Evolutionary conservation across 176 grass and related monocot genomes (phyloP).

Genomic region (Aegilops sharonensis): DNA sequence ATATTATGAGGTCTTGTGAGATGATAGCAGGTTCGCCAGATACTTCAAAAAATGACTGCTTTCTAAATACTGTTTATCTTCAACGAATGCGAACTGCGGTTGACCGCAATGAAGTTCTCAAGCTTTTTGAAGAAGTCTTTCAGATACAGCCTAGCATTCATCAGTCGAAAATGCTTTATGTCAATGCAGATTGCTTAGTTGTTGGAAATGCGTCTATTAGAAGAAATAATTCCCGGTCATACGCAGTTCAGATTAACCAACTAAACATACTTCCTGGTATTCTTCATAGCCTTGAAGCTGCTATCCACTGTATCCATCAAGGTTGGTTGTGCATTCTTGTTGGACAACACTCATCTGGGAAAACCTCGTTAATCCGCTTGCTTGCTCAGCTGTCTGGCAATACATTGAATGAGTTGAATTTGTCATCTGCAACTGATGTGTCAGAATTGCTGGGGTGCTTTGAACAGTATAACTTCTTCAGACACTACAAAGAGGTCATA

Average conservation of each 20-base stretch:
- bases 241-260: slow-evolving; percentile 55
- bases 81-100: slow-evolving; percentile 79
- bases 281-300: slow-evolving; percentile 71
- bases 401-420: slow-evolving; percentile 74
- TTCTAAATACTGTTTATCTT: slow-evolving; percentile 88
- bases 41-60: slow-evolving; percentile 51
- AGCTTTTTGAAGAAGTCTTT: slow-evolving; percentile 83
- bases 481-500: slow-evolving; percentile 69
- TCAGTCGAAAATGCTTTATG: slow-evolving; percentile 62
- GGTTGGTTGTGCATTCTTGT: slow-evolving; percentile 92
- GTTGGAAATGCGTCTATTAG: slow-evolving; percentile 66
- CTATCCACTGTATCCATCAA: slow-evolving; percentile 73
- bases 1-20: slow-evolving; percentile 84
- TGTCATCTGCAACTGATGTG: slow-evolving; percentile 92
- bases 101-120: slow-evolving; percentile 77
- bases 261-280: slow-evolving; percentile 71
- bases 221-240: slow-evolving; percentile 63
- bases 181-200: slow-evolving; percentile 62
- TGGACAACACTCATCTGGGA: slow-evolving; percentile 81
- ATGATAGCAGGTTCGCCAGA: slow-evolving; percentile 59
- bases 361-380: slow-evolving; percentile 87
- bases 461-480: slow-evolving; percentile 93
- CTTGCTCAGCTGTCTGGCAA: slow-evolving; percentile 91
- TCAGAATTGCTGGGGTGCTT: slow-evolving; percentile 93
- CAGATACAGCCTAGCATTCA: slow-evolving; percentile 43